Conservation (phyloP, 2,329 filamentous ascomycete species). For the Botrytis cinerea region DNA sequence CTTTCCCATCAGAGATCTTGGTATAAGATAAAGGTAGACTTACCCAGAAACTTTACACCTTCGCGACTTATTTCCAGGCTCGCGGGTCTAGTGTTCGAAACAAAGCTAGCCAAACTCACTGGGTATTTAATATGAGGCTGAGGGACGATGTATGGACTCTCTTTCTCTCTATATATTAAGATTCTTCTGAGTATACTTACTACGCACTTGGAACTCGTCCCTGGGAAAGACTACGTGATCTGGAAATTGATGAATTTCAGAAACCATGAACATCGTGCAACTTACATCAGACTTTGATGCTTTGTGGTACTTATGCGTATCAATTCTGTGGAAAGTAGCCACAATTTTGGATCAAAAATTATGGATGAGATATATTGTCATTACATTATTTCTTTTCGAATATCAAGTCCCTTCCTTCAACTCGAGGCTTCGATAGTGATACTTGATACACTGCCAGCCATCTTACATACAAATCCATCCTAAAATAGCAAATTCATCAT, state of each 20-base stretch:
- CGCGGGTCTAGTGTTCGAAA: background rate
- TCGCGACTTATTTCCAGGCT: background rate
- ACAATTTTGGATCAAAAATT: background rate
- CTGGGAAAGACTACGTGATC: background rate
- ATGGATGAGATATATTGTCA: background rate
- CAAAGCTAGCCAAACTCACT: background rate
- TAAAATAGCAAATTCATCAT: background rate
- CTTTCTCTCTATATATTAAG: background rate
- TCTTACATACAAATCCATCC: background rate
- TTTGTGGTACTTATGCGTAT: background rate
- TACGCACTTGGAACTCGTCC: background rate
- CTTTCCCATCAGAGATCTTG: background rate
- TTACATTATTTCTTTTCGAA: background rate
- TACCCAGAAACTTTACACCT: background rate
- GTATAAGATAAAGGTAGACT: background rate
- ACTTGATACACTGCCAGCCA: background rate
- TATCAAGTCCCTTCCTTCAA: background rate
- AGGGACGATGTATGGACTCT: background rate
- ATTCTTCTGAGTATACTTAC: background rate
- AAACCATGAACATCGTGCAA: background rate
- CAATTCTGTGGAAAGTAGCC: background rate
- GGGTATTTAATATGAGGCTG: background rate
- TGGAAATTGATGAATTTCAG: background rate
- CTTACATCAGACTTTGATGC: background rate
- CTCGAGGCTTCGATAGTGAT: background rate